These are phyloP conservation scores for Coffea canephora DNA, from an alignment of 257 asterid species.

Conservation along the genomic window DNA sequence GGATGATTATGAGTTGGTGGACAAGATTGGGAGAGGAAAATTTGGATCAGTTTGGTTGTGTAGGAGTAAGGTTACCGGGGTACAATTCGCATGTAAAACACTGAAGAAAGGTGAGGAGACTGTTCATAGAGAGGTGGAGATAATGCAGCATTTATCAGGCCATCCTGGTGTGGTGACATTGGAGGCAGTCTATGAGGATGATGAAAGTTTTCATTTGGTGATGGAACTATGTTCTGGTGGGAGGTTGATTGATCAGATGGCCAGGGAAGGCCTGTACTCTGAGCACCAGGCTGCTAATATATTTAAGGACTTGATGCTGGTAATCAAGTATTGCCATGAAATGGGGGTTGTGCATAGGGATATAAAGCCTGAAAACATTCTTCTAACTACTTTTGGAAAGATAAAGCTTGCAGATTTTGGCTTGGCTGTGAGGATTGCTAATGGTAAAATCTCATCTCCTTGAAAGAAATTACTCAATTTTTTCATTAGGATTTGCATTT, in stretches of 20 bases:
- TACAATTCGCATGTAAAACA: constrained; percentile 41
- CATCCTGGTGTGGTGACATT: constrained; percentile 43
- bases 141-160: constrained; percentile 53
- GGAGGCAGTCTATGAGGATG: constrained; percentile 45
- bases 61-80: constrained; percentile 38
- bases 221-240: constrained; percentile 55
- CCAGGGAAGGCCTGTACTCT: constrained; percentile 30
- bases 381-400: constrained; percentile 41
- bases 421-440: constrained; percentile 52
- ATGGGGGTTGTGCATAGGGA: constrained; percentile 57
- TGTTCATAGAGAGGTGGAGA: constrained; percentile 48
- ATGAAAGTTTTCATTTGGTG: constrained; percentile 41
- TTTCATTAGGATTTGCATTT: background rate
- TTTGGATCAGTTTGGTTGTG: constrained; percentile 46
- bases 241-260: constrained; percentile 49
- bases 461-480: background rate
- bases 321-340: constrained; percentile 49
- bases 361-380: constrained; percentile 50
- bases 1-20: constrained; percentile 38
- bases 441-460: constrained; percentile 25
- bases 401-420: constrained; percentile 55
- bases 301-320: constrained; percentile 46
- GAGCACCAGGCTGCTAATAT: constrained; percentile 45
- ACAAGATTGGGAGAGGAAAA: constrained; percentile 42
- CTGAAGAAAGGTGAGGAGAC: constrained; percentile 50